Evolutionary conservation across 345 rosid species (phyloP), one percentile per base, ranked within the genome.

Genomic region (Noccaea bulbosa): DNA sequence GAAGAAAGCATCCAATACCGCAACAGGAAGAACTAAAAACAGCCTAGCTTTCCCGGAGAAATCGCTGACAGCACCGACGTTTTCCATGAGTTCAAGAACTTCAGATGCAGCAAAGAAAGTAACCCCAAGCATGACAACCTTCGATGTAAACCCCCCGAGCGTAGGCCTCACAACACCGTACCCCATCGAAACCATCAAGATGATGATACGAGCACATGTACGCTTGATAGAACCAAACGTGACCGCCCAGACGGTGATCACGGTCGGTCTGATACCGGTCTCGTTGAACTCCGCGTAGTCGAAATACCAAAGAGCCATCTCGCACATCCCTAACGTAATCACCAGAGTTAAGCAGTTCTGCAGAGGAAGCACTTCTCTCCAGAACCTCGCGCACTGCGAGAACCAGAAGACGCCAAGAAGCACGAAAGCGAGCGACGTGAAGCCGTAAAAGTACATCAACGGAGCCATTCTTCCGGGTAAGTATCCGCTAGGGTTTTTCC

Each of bases 381-480:
- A 95, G 74, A 83, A 92, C 64, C 96, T 85, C 4, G 92, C 97
- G 65, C 89, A 95, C 73, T 92, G 96, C 0, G 89, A 90, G 88
- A 95, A 92, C 99, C 99, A 95, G 73, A 86, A 86, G 63, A 92
- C 51, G 50, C 93, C 97, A 5, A 92, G 96, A 12, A 95, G 49
- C 74, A 92, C 86, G 75, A 89, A 94, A 55, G 92, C 96, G 71
- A 92, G 81, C 41, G 99, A 92, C 91, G 92, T 88, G 82, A 83
- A 83, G 17, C 93, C 90, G 43, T 85, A 86, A 77, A 95, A 95
- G 65, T 87, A 86, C 99, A 89, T 87, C 20, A 95, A 71, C 0
- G 99, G 99, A 14, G 99, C 97, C 98, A 95, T 95, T 65, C 98
- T 84, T 57, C 99, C 98, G 0, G 99, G 98, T 51, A 92, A 65